Evolutionary conservation across 1,284 basidiomycete species (phyloP), one percentile per base, ranked within the genome.

Genomic region (Pseudozyma hubeiensis): DNA sequence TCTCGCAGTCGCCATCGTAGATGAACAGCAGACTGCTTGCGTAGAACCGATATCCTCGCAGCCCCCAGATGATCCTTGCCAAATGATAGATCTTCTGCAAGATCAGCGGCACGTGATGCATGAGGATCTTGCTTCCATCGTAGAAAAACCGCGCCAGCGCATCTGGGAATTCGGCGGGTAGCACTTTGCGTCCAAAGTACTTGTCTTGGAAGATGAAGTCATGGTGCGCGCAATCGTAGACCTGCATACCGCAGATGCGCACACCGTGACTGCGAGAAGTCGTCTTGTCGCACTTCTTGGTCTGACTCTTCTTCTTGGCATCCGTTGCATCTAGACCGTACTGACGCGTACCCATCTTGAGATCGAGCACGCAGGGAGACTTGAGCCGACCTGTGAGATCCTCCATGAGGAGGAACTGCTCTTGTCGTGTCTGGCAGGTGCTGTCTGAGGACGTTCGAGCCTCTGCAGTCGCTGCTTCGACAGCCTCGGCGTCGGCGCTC

Each of bases 271-370:
- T 89, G 74, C 93, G 88, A 81, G 93, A 96, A 14, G 96, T 99
- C 53, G 97, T 98, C 67, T 91, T 88, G 85, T 97, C 94, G 84
- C 96, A 98, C 86, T 99, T 99, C 86, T 96, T 97, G 51, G 96
- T 90, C 86, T 99, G 97, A 81, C 93, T 97, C 86, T 91, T 92
- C 88, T 97, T 97, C 88, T 99, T 99, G 59, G 90, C 88, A 0
- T 91, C 87, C 5, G 92, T 93, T 24, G 96, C 96, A 80, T 98
- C 93, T 85, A 97, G 92, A 14, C 97, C 97, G 85, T 99, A 98
- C 86, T 99, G 96, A 44, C 96, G 88, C 35, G 95, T 98, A 13
- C 96, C 96, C 96, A 99, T 99, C 88, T 99, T 99, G 79, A 99
- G 87, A 85, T 99, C 96, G 74, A 99, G 89, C 44, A 99, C 97